Evolutionary conservation across 2,329 filamentous ascomycete species (phyloP).

Genomic region (Anthostomella pinea): DNA sequence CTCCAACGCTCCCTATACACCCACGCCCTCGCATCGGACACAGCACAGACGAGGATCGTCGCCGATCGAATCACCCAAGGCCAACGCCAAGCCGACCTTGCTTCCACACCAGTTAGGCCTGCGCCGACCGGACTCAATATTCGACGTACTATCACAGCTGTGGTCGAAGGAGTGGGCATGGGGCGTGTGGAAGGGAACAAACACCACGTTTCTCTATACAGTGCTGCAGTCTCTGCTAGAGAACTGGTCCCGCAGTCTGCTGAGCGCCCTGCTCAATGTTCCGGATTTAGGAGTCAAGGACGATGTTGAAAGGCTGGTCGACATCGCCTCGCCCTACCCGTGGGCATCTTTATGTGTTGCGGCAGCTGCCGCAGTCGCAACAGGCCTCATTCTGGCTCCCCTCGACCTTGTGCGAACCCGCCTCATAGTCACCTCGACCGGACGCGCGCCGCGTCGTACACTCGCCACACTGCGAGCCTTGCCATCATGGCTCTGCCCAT

Average conservation of each 20-base stretch:
- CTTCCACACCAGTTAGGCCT: conserved; percentile 65
- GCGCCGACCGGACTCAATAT: conserved; percentile 73
- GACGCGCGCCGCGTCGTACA: conserved; percentile 71
- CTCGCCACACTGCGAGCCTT: conserved; percentile 74
- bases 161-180: conserved; percentile 88
- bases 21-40: conserved; percentile 43
- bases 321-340: conserved; percentile 75
- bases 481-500: conserved; percentile 71
- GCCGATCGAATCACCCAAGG: conserved; percentile 31
- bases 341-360: conserved; percentile 76
- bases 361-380: conserved; percentile 61
- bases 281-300: conserved; percentile 77
- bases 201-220: conserved; percentile 88
- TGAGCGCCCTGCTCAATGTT: conserved; percentile 88
- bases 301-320: conserved; percentile 71
- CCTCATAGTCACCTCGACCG: conserved; percentile 80
- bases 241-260: conserved; percentile 84
- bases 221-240: conserved; percentile 84
- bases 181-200: conserved; percentile 93
- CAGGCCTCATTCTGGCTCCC: conserved; percentile 78
- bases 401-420: conserved; percentile 87
- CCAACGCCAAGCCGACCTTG: conserved; percentile 34
- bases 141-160: conserved; percentile 81
- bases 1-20: conserved; percentile 56
- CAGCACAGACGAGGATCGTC: conserved; percentile 32